Base-by-base conservation (phyloP, 768 basidiomycete genomes). In the Auriculariales sp. region DNA sequence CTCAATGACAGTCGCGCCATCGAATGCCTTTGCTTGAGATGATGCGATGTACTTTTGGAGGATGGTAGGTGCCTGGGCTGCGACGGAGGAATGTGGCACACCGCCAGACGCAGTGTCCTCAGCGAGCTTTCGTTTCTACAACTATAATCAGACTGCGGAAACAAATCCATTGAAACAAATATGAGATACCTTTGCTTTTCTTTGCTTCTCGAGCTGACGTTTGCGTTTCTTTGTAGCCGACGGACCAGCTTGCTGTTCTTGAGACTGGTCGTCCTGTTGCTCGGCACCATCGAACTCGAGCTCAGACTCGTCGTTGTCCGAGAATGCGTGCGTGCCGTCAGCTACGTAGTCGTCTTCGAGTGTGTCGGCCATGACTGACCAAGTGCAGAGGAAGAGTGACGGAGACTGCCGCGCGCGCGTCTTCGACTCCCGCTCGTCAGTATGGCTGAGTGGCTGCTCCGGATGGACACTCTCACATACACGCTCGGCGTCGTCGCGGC, bases 311-410 rank as follows among this genome's bases (percentile, higher is more conserved):
- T 83, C 83, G 42, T 77, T 80, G 10, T 71, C 81, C 0, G 79
- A 81, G 12, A 75, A 64, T 0, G 78, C 79, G 0, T 84, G 73
- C 12, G 75, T 67, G 36, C 81, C 80, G 53, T 91, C 81, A 28
- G 73, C 72, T 47, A 83, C 68, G 59, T 83, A 88, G 55, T 89
- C 83, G 61, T 91, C 89, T 45, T 84, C 85, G 17, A 92, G 71
- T 69, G 87, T 87, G 69, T 92, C 85, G 35, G 52, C 57, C 58
- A 59, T 64, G 56, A 61, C 60, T 48, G 46, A 46, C 48, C 17
- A 48, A 17, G 66, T 53, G 49, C 55, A 28, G 47, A 6, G 6
- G 53, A n/a, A 33, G 34, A 45, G 50, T 46, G 50, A 52, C 47
- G 50, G 35, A 31, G 49, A 52, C 30, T 19, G 14, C 50, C 31